Conservation (phyloP, 73 alveolate genomes). For the Paramecium pentaurelia region DNA sequence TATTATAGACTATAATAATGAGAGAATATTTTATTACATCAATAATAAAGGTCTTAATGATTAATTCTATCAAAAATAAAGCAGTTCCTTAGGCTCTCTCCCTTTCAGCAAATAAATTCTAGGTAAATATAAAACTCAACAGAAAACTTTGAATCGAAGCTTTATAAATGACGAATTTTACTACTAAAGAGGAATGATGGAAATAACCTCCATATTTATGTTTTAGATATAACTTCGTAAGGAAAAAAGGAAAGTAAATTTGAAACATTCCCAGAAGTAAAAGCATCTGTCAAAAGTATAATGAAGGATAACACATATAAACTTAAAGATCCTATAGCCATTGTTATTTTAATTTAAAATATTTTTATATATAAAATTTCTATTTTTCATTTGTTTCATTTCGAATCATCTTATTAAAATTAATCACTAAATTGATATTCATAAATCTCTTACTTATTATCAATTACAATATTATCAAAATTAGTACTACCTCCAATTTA, state of each 20-base stretch:
- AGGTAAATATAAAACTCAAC: not conserved
- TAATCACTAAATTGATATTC: not conserved
- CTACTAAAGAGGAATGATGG: not conserved
- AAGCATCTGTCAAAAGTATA: not conserved
- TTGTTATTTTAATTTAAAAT: not conserved
- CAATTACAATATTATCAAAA: not conserved
- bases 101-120: not conserved
- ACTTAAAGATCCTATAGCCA: not conserved
- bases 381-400: not conserved
- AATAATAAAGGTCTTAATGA: not conserved
- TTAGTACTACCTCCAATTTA: not conserved
- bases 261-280: not conserved
- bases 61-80: not conserved
- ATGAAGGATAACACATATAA: not conserved
- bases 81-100: slow-evolving; percentile 2
- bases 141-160: not conserved
- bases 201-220: not conserved
- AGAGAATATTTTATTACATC: not conserved
- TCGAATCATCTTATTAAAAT: not conserved
- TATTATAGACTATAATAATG: not conserved
- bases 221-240: not conserved
- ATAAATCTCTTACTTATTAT: not conserved
- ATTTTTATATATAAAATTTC: not conserved
- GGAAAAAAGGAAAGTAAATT: not conserved
- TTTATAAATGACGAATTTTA: not conserved